A percentile compares a stretch with the other conserved stretches of the same genome.
Evolutionary conservation across 257 asterid species (phyloP).

Genomic region (Ballota nigra): DNA sequence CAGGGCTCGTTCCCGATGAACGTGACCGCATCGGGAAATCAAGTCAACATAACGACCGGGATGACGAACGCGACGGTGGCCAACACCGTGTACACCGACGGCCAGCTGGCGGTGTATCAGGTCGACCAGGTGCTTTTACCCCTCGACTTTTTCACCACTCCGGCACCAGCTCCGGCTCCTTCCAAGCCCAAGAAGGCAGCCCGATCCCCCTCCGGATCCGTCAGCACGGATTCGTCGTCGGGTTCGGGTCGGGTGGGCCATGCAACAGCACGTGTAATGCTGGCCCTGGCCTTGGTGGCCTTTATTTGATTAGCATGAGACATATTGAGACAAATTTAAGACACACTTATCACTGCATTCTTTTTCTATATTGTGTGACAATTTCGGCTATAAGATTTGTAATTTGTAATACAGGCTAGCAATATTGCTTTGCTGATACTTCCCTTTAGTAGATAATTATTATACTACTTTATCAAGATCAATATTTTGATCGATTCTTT

Average conservation of each 20-base stretch:
- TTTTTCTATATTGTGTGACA: slow-evolving; percentile 1
- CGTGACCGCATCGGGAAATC: slow-evolving; percentile 40
- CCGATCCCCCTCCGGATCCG: slow-evolving; percentile 25
- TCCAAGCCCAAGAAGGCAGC: slow-evolving; percentile 25
- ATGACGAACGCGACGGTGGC: slow-evolving; percentile 44
- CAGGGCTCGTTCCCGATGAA: slow-evolving; percentile 49
- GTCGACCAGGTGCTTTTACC: slow-evolving; percentile 63
- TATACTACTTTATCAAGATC: not conserved
- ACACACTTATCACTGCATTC: not conserved
- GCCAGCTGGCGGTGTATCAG: slow-evolving; percentile 51
- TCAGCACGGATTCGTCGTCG: slow-evolving; percentile 33
- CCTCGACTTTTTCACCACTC: slow-evolving; percentile 38
- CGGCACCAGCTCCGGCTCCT: slow-evolving; percentile 61
- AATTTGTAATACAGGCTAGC: not conserved
- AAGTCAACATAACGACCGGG: slow-evolving; percentile 50
- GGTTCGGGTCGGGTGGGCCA: slow-evolving; percentile 12
- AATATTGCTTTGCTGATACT: not conserved
- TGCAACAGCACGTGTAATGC: slow-evolving; percentile 13
- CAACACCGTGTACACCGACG: slow-evolving; percentile 38
- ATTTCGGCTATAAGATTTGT: not conserved
- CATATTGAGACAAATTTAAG: not conserved
- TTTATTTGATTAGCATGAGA: slow-evolving; percentile 12
- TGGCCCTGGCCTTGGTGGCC: slow-evolving; percentile 18
- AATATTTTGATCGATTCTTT: not conserved
- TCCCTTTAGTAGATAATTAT: not conserved